These are phyloP conservation scores for Misopates orontium DNA, from an alignment of 257 asterid species.

Conservation along the genomic window DNA sequence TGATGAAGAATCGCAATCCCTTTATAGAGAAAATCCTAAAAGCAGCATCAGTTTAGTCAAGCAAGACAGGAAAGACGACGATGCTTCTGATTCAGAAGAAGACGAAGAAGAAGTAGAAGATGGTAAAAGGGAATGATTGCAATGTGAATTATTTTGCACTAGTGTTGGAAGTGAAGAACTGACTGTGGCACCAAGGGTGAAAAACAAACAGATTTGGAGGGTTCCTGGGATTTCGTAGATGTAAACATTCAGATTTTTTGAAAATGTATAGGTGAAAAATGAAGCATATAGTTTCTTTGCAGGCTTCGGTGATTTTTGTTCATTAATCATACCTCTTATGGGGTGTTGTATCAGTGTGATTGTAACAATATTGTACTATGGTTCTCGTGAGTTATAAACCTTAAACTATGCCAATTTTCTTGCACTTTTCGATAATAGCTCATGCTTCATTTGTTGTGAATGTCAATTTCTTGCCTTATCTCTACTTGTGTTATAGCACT, in stretches of 20 bases:
- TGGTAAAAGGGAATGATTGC: conserved; percentile 54
- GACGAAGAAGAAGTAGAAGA: conserved; percentile 36
- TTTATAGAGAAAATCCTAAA: conserved; percentile 56
- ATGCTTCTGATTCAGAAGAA: conserved; percentile 60
- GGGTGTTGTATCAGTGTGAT: conserved; percentile 34
- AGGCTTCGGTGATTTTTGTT: conserved; percentile 9
- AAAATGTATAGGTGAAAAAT: conserved; percentile 34
- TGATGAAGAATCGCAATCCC: conserved; percentile 74
- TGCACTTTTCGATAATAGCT: too few relatives aligned
- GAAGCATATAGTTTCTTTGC: conserved; percentile 32
- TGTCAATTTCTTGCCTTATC: too few relatives aligned
- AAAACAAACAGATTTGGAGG: neutral
- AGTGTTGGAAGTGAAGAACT: conserved; percentile 11
- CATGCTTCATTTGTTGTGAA: too few relatives aligned
- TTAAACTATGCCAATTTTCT: too few relatives aligned
- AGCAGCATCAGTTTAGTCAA: conserved; percentile 75
- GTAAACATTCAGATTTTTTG: conserved; percentile 22
- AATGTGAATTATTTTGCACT: conserved; percentile 11
- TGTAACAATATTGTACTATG: conserved; percentile 21
- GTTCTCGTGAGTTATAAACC: too few relatives aligned
- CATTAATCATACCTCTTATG: conserved; percentile 15
- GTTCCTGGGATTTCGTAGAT: neutral
- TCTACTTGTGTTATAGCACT: too few relatives aligned
- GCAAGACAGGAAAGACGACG: conserved; percentile 52
- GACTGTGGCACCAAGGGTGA: conserved; percentile 16